phyloP scores from a whole-genome alignment of 495 filamentous ascomycete species.

The Podospora pseudoanserina region DNA sequence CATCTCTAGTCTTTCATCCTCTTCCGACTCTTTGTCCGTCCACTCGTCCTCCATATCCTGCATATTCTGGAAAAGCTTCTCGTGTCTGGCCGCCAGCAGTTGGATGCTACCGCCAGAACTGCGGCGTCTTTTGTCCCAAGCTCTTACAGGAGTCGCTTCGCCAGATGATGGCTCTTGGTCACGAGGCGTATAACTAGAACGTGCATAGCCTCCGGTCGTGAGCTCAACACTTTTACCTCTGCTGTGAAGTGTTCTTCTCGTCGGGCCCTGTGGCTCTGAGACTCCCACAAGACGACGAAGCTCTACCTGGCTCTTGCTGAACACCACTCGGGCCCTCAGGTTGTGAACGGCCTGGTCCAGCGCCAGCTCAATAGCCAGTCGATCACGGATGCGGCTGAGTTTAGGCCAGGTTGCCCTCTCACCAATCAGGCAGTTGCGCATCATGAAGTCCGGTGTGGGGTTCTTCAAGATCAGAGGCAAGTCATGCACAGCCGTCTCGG shows the following conservation, averaged over 20 bases:
- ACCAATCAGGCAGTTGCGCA: slow-evolving; percentile 66
- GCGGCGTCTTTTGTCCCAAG: slow-evolving; percentile 18
- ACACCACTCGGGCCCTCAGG: slow-evolving; percentile 71
- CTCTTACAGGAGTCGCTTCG: slow-evolving; percentile 12
- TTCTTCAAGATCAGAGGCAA: slow-evolving; percentile 77
- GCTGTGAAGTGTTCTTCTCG: slow-evolving; percentile 1
- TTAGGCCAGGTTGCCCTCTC: slow-evolving; percentile 91
- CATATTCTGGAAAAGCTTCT: slow-evolving; percentile 15
- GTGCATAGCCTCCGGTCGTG: background rate
- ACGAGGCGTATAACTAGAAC: background rate
- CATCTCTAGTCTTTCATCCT: slow-evolving; percentile 42
- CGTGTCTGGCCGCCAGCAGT: slow-evolving; percentile 26
- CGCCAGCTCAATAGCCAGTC: slow-evolving; percentile 81
- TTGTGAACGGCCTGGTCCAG: slow-evolving; percentile 78
- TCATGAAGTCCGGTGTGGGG: slow-evolving; percentile 87
- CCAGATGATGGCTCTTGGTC: slow-evolving; percentile 15
- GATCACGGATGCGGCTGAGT: slow-evolving; percentile 73
- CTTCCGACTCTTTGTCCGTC: slow-evolving; percentile 40
- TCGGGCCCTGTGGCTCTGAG: slow-evolving; percentile 10
- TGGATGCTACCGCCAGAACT: slow-evolving; percentile 31
- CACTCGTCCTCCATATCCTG: slow-evolving; percentile 22
- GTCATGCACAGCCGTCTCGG: slow-evolving; percentile 68
- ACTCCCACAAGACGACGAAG: slow-evolving; percentile 46
- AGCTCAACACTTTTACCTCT: slow-evolving; percentile 14
- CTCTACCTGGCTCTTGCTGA: slow-evolving; percentile 69